phyloP scores from a whole-genome alignment of 2,329 filamentous ascomycete genomes.

The Fusarium albidum region DNA sequence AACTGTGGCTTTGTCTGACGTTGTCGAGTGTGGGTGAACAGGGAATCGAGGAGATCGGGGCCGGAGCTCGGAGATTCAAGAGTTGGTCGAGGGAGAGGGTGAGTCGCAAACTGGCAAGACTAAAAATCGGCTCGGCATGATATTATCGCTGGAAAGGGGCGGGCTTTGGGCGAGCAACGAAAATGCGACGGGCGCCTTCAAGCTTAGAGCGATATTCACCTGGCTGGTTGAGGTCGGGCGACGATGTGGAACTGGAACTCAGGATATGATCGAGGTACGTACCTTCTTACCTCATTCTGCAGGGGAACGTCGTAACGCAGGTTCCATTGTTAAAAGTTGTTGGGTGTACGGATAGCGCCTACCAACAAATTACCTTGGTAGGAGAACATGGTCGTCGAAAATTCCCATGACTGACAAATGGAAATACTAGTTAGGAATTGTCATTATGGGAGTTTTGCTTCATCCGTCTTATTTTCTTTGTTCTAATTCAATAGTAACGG shows the following conservation, averaged over 20 bases:
- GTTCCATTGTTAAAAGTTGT: too few relatives aligned
- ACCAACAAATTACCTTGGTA: too few relatives aligned
- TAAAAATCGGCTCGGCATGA: slow-evolving; percentile 41
- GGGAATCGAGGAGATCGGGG: slow-evolving; percentile 10
- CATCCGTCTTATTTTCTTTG: too few relatives aligned
- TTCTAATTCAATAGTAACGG: too few relatives aligned
- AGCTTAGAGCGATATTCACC: slow-evolving; percentile 18
- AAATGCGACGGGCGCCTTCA: slow-evolving; percentile 14
- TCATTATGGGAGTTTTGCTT: too few relatives aligned
- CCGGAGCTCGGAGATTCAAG: slow-evolving; percentile 33
- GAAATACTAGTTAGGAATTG: too few relatives aligned
- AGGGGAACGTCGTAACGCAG: background rate
- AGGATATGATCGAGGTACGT: slow-evolving; percentile 36
- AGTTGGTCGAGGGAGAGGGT: slow-evolving; percentile 34
- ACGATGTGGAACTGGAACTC: slow-evolving; percentile 32
- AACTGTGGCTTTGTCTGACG: slow-evolving; percentile 17
- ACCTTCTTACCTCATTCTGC: slow-evolving; percentile 33
- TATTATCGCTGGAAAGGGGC: slow-evolving; percentile 31
- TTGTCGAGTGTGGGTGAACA: slow-evolving; percentile 16
- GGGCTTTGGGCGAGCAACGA: slow-evolving; percentile 15
- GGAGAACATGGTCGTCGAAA: too few relatives aligned
- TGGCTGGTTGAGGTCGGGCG: slow-evolving; percentile 34
- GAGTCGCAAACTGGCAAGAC: slow-evolving; percentile 33
- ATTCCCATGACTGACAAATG: too few relatives aligned
- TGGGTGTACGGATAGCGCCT: too few relatives aligned